These are phyloP conservation scores for Fusarium caatingaense DNA, from an alignment of 2,329 filamentous ascomycete genomes.

Conservation along the genomic window DNA sequence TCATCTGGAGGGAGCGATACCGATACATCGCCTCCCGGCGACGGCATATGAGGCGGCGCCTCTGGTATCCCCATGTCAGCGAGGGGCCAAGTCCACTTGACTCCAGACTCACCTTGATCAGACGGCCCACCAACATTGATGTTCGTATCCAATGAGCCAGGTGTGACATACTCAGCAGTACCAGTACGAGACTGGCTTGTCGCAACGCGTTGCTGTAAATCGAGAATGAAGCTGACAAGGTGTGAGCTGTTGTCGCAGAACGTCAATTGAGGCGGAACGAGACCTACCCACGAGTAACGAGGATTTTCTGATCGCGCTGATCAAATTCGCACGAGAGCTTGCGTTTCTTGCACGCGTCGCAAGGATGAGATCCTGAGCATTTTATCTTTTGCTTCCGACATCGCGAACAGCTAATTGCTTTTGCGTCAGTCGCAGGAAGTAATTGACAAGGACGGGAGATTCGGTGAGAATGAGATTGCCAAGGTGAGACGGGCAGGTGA, in stretches of 20 bases:
- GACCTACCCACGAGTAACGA: slow-evolving; percentile 59
- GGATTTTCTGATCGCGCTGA: slow-evolving; percentile 60
- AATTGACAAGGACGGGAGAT: neutral
- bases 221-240: slow-evolving; percentile 49
- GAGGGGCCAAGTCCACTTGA: accelerated
- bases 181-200: slow-evolving; percentile 24
- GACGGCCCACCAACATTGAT: slow-evolving; percentile 33
- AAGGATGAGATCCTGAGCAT: slow-evolving; percentile 49
- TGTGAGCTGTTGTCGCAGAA: no score
- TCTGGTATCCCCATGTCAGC: slow-evolving; percentile 9
- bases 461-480: neutral
- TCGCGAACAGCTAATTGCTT: slow-evolving; percentile 37
- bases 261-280: neutral
- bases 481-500: neutral
- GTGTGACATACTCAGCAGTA: slow-evolving; percentile 37
- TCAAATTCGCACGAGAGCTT: slow-evolving; percentile 51
- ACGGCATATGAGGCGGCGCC: slow-evolving; percentile 1
- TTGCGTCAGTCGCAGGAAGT: neutral
- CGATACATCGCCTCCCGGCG: slow-evolving; percentile 20
- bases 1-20: slow-evolving; percentile 26
- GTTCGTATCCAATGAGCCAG: slow-evolving; percentile 38
- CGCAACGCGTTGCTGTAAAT: slow-evolving; percentile 49
- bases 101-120: slow-evolving; percentile 22
- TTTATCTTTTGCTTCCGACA: slow-evolving; percentile 52
- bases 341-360: slow-evolving; percentile 50